Conservation (phyloP, 106 monocot species). For the Acanthochlamys bracteata region DNA sequence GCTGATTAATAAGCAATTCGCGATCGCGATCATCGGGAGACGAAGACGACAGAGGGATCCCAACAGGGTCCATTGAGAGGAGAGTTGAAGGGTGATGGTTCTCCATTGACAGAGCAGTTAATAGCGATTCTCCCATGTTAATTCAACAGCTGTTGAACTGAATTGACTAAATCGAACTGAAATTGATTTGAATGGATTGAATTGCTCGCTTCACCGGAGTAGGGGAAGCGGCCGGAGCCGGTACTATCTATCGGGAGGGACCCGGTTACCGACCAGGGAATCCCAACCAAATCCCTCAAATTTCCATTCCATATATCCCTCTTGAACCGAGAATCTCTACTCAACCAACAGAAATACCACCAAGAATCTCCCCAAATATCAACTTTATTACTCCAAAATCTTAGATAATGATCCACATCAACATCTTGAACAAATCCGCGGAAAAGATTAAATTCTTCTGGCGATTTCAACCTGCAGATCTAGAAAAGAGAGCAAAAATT, state of each 20-base stretch:
- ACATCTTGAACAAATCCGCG: too few relatives aligned
- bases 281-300: constrained; percentile 11
- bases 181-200: background rate
- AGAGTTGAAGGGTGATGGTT: constrained; percentile 39
- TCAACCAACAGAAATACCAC: background rate
- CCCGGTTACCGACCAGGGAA: constrained; percentile 1
- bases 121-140: constrained; percentile 35
- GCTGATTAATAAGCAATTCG: background rate
- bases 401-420: too few relatives aligned
- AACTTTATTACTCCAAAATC: background rate
- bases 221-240: background rate
- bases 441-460: too few relatives aligned
- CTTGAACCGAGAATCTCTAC: background rate
- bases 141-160: background rate
- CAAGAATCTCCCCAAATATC: background rate
- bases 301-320: constrained; percentile 14
- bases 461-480: too few relatives aligned
- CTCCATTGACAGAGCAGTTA: constrained; percentile 37
- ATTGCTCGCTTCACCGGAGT: background rate
- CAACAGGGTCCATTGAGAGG: constrained; percentile 34
- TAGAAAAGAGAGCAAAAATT: too few relatives aligned
- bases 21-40: background rate
- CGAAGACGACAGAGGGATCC: background rate
- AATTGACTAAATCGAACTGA: background rate
- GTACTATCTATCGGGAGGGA: constrained; percentile 8